Conservation (phyloP, 306 rosid species). For the Sesbania bispinosa region DNA sequence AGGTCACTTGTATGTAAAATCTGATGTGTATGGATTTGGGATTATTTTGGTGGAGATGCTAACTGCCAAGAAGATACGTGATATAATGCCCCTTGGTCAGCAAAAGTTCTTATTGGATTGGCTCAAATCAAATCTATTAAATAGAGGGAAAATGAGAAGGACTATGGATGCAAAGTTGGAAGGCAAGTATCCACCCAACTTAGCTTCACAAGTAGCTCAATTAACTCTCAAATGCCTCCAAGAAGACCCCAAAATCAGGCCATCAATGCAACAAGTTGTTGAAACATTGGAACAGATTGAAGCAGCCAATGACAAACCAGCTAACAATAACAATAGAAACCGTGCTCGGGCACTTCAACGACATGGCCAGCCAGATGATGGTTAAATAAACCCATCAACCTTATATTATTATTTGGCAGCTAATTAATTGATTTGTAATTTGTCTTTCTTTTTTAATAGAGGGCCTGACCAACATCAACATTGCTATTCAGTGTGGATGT, state of each 20-base stretch:
- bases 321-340: slow-evolving; percentile 37
- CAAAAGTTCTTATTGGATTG: slow-evolving; percentile 41
- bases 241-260: slow-evolving; percentile 51
- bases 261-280: slow-evolving; percentile 66
- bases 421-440: too few species aligned
- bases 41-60: slow-evolving; percentile 63
- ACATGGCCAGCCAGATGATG: slow-evolving; percentile 17
- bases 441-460: too few species aligned
- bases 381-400: background rate
- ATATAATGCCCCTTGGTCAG: slow-evolving; percentile 34
- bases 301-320: slow-evolving; percentile 37
- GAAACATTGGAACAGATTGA: slow-evolving; percentile 50
- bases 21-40: slow-evolving; percentile 79
- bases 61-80: slow-evolving; percentile 50
- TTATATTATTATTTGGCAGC: too few species aligned
- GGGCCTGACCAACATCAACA: too few species aligned
- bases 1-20: slow-evolving; percentile 66
- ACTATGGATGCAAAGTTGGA: slow-evolving; percentile 61
- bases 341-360: slow-evolving; percentile 15
- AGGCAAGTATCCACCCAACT: slow-evolving; percentile 63
- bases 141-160: slow-evolving; percentile 47
- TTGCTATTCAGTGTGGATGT: too few species aligned
- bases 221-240: slow-evolving; percentile 61
- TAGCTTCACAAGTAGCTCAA: slow-evolving; percentile 53
- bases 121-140: slow-evolving; percentile 58